Conservation (phyloP, 2,329 filamentous ascomycete genomes). For the Cladophialophora immunda region DNA sequence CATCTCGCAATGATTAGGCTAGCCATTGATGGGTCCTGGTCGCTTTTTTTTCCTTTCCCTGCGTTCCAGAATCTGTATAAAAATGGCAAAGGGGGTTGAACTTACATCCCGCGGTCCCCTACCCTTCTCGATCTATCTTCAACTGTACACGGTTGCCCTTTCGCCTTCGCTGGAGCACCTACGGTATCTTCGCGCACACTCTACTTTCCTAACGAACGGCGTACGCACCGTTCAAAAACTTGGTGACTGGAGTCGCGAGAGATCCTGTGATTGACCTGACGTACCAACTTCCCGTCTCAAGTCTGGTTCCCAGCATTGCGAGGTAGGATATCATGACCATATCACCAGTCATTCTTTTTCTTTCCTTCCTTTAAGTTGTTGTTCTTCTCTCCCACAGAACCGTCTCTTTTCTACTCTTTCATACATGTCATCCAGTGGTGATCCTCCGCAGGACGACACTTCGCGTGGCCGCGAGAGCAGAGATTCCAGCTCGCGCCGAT, state of each 20-base stretch:
- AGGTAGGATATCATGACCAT: conserved; percentile 6
- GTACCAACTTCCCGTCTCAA: neutral
- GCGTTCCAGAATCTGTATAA: conserved; percentile 3
- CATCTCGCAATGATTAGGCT: neutral
- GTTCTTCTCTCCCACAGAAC: conserved; percentile 1
- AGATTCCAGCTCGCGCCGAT: conserved; percentile 13
- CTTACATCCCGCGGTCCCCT: neutral
- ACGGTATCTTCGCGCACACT: conserved; percentile 2
- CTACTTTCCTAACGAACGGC: neutral
- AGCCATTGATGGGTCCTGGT: neutral
- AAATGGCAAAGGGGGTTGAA: neutral
- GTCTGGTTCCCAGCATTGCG: conserved; percentile 5
- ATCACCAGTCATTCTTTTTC: conserved; percentile 6
- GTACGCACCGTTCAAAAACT: neutral
- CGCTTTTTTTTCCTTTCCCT: neutral
- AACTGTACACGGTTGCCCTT: neutral
- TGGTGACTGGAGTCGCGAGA: conserved; percentile 7
- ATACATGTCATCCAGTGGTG: conserved; percentile 34
- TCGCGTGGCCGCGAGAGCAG: conserved; percentile 16
- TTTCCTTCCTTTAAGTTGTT: neutral
- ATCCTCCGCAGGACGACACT: conserved; percentile 25
- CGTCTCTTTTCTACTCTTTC: neutral
- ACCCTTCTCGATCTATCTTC: neutral
- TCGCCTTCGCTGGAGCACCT: neutral
- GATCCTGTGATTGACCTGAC: conserved; percentile 22